Evolutionary conservation across 2,329 filamentous ascomycete species (phyloP), one percentile per base, ranked within the genome.

Genomic region (Ophiostoma australiae): DNA sequence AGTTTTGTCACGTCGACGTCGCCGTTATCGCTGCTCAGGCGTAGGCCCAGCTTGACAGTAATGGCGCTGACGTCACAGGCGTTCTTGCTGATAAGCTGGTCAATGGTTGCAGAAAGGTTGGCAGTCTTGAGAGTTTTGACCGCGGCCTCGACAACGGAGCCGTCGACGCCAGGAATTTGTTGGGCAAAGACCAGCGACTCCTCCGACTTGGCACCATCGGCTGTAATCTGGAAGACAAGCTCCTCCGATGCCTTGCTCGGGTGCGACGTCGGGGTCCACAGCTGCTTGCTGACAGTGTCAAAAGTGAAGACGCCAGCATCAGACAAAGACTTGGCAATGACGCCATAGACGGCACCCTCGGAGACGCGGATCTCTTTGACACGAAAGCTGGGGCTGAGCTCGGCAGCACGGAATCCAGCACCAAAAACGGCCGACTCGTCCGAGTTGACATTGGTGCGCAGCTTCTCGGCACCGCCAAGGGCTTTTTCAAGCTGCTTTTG

Each of bases 401-500:
- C 89, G 69, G 95, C 95, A 69, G 92, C 95, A 78, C 94, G 92
- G 85, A 99, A 98, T 37, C 91, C 94, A 70, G 95, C 94, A 76
- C 95, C 95, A 79, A 98, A 97, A 11, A 97, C 95, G 69, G 95
- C 95, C 33, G 95, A 91, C 81, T 99, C 95, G 77, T 99, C 95
- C 13, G 94, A 91, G 82, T 99, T 99, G 78, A 99, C 95, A 76
- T 96, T 99, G 77, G 90, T 91, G 74, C 93, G 90, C 72, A 99
- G 85, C 83, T 97, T 97, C 69, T 91, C 88, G 8, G 89, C 81
- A 23, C 85, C 87, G 52, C 92, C 91, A 69, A 89, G 86, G 63
- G 91, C 80, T 73, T 88, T 87, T 81, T 97, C 93, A 20, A 99
- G 87, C 76, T 91, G 86, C 80, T 90, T 94, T 80, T 98, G 94